A percentile compares a stretch with the other conserved stretches of the same genome.
phyloP scores from a whole-genome alignment of 2,329 filamentous ascomycete species.

The Botrytis paeoniae region DNA sequence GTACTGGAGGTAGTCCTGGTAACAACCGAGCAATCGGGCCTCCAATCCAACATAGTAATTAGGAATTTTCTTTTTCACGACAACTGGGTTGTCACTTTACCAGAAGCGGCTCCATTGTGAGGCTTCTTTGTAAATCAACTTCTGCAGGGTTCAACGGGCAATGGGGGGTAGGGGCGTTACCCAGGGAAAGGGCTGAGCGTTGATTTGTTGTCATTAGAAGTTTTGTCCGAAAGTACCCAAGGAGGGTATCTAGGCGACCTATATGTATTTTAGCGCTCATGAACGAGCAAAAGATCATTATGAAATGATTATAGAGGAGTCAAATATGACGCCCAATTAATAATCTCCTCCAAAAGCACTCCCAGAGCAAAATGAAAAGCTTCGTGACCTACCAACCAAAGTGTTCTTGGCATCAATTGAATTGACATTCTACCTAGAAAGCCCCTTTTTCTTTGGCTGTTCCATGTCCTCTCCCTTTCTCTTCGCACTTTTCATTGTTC shows the following conservation, averaged over 20 bases:
- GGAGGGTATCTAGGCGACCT: slow-evolving; percentile 26
- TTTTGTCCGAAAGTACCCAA: slow-evolving; percentile 20
- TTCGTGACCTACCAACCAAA: slow-evolving; percentile 23
- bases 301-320: slow-evolving; percentile 23
- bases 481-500: slow-evolving; percentile 22
- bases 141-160: slow-evolving; percentile 28
- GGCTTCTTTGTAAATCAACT: slow-evolving; percentile 31
- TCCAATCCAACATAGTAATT: slow-evolving; percentile 22
- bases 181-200: slow-evolving; percentile 32
- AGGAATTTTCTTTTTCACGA: slow-evolving; percentile 29
- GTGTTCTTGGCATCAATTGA: not conserved
- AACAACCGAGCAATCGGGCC: slow-evolving; percentile 29
- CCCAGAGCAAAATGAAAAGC: slow-evolving; percentile 18
- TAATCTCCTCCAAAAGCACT: slow-evolving; percentile 9
- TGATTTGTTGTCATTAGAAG: slow-evolving; percentile 32
- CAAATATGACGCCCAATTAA: slow-evolving; percentile 10
- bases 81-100: slow-evolving; percentile 16
- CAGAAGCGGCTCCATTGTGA: slow-evolving; percentile 13
- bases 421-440: slow-evolving; percentile 20
- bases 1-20: slow-evolving; percentile 25
- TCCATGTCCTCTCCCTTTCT: slow-evolving; percentile 25
- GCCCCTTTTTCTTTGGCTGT: slow-evolving; percentile 28
- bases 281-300: slow-evolving; percentile 23
- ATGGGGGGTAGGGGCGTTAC: slow-evolving; percentile 34
- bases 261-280: slow-evolving; percentile 36